phyloP scores from a whole-genome alignment of 1,284 basidiomycete species.

The Boletellus deceptivus region DNA sequence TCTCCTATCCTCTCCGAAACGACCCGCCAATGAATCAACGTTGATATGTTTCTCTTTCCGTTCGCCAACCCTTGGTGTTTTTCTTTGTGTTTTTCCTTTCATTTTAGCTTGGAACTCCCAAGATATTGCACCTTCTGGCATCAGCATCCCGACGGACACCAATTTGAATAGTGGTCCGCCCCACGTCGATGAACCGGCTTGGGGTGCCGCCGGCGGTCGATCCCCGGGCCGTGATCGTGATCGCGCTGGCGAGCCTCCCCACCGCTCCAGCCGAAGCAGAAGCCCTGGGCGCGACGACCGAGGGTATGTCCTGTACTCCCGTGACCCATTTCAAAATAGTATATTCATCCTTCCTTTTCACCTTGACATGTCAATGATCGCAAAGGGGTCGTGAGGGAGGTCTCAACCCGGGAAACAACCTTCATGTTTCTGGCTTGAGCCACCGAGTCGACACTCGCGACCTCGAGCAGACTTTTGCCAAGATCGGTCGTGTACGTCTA shows the following conservation, averaged over 20 bases:
- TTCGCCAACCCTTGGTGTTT: too few species aligned
- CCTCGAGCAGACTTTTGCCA: conserved; percentile 85
- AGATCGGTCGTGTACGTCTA: conserved; percentile 80
- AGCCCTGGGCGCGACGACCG: conserved; percentile 58
- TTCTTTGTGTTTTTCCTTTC: too few species aligned
- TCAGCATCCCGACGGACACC: too few species aligned
- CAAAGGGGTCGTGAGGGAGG: conserved; percentile 35
- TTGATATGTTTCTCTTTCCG: too few species aligned
- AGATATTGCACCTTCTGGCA: too few species aligned
- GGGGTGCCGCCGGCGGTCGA: conserved; percentile 11
- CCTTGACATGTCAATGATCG: too few species aligned
- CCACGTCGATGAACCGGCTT: background rate
- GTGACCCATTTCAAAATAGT: conserved; percentile 1
- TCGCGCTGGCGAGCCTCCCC: too few species aligned
- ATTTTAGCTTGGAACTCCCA: too few species aligned
- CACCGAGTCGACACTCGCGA: conserved; percentile 80
- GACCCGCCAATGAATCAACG: too few species aligned
- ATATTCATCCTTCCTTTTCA: background rate
- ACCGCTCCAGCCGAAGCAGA: conserved; percentile 54
- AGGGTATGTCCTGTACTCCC: conserved; percentile 42
- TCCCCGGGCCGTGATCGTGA: conserved; percentile 30
- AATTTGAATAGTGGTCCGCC: too few species aligned
- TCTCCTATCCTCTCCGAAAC: too few species aligned
- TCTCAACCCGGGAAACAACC: conserved; percentile 91
- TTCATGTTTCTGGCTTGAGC: conserved; percentile 90